These are phyloP conservation scores for Simplicillium sp. DNA, from an alignment of 2,329 filamentous ascomycete genomes.

Conservation along the genomic window DNA sequence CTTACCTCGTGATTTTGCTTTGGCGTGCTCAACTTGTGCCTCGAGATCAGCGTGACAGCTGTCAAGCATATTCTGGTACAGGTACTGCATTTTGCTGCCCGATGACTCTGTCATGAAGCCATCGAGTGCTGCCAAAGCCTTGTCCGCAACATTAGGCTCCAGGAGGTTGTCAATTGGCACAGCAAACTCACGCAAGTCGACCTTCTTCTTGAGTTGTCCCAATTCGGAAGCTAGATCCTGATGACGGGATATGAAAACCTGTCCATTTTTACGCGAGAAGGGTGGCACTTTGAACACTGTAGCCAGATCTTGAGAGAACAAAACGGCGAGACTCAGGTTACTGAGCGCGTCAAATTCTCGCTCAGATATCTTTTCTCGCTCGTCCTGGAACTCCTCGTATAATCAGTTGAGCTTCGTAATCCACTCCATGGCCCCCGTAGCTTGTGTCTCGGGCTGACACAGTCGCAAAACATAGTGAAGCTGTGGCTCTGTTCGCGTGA, in stretches of 20 bases:
- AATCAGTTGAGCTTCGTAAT: conserved; percentile 29
- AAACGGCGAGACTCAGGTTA: conserved; percentile 25
- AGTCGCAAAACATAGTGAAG: conserved; percentile 34
- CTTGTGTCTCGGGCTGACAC: conserved; percentile 23
- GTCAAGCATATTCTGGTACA: conserved; percentile 11
- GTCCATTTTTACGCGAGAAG: conserved; percentile 26
- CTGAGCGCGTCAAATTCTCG: conserved; percentile 23
- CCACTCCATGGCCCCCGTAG: conserved; percentile 23
- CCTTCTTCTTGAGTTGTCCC: conserved; percentile 21
- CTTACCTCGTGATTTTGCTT: background rate
- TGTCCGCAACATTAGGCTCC: conserved; percentile 25
- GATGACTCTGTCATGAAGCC: conserved; percentile 24
- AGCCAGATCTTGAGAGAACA: conserved; percentile 29
- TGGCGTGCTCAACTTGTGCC: conserved; percentile 7
- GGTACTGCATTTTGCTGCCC: conserved; percentile 27
- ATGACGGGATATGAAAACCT: conserved; percentile 22
- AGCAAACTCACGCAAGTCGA: conserved; percentile 29
- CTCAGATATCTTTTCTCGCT: conserved; percentile 22
- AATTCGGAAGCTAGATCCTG: conserved; percentile 27
- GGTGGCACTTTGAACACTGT: conserved; percentile 23
- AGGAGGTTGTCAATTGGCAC: conserved; percentile 31
- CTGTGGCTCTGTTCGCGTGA: conserved; percentile 27
- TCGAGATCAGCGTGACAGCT: background rate
- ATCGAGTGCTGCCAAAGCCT: conserved; percentile 25
- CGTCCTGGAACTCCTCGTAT: conserved; percentile 19